Base-by-base conservation (phyloP, 2,329 filamentous ascomycete genomes). In the Colletotrichum viniferum region DNA sequence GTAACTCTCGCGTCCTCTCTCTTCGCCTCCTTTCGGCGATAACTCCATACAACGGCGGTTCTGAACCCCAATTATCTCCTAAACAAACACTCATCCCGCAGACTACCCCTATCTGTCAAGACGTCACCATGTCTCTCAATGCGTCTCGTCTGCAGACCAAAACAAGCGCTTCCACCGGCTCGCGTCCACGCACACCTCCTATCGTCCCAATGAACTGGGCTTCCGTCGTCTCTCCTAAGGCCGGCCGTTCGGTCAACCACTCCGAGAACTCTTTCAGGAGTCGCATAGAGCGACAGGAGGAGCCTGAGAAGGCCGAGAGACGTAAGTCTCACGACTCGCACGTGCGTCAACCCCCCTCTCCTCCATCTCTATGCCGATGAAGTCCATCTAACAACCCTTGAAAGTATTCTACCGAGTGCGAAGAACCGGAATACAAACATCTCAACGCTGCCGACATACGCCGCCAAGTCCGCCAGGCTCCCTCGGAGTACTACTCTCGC, bases 321-420 rank as follows among this genome's bases (percentile, higher is more conserved):
- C 55, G 55, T 4, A 28, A 28, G 24, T 58, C 55, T 4, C 2
- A 2, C 0, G 55, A 24, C 5, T 58, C 55, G 0, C 4, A 58
- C 55, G 55, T 58, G 9, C 7, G 18, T 5, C 18, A 3, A 7
- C 18, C 38, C 38, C 13, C 8, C 5, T 36, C 7, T 36, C 2
- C 8, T 5, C 55, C 21, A 18, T 58, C 21, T 9, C 48, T 9
- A 26, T 7, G 13, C 21, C 13, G 3, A 58, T 26, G 21, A 43
- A 9, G 2, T 8, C 1, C 1, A 58, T 14, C 13, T 28, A 58
- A 26, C 55, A 26, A 4, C 1, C 2, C 9, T 5, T n/a, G 1
- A 3, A n/a, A 65, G 62, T 65, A 65, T 5, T 34, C 14, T 2
- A 12, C 62, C 5, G 1, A 48, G 0, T 28, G 34, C 36, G 34